phyloP scores from a whole-genome alignment of 345 rosid species.

The Arabidopsis arenosa region DNA sequence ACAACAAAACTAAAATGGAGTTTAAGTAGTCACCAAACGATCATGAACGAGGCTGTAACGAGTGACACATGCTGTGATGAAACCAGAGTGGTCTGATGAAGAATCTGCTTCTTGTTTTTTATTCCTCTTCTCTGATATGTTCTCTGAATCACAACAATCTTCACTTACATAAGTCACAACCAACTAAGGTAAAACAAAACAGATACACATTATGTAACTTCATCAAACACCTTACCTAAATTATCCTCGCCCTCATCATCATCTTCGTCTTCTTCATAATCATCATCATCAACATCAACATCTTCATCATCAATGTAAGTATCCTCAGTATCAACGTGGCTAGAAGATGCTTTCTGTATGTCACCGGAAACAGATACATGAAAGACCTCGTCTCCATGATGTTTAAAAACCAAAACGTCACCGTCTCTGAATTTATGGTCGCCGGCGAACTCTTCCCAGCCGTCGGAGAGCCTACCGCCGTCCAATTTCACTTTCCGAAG shows the following conservation, averaged over 20 bases:
- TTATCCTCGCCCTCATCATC: background rate
- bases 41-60: conserved; percentile 29
- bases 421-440: conserved; percentile 17
- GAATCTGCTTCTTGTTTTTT: conserved; percentile 27
- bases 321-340: background rate
- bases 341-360: background rate
- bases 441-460: conserved; percentile 40
- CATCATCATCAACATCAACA: background rate
- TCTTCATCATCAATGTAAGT: background rate
- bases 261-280: background rate
- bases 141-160: conserved; percentile 33
- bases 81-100: conserved; percentile 24
- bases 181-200: background rate
- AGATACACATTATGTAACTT: background rate
- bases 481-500: conserved; percentile 33
- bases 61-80: conserved; percentile 32
- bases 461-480: conserved; percentile 20
- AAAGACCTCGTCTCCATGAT: conserved; percentile 34
- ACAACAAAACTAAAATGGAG: conserved; percentile 13
- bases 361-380: conserved; percentile 28
- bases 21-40: conserved; percentile 36
- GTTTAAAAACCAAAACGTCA: conserved; percentile 34
- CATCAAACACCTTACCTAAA: conserved; percentile 19
- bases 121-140: background rate
- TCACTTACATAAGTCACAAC: conserved; percentile 1